Evolutionary conservation across 1,284 basidiomycete species (phyloP), one percentile per base, ranked within the genome.

Genomic region (Dichomitus squalens): DNA sequence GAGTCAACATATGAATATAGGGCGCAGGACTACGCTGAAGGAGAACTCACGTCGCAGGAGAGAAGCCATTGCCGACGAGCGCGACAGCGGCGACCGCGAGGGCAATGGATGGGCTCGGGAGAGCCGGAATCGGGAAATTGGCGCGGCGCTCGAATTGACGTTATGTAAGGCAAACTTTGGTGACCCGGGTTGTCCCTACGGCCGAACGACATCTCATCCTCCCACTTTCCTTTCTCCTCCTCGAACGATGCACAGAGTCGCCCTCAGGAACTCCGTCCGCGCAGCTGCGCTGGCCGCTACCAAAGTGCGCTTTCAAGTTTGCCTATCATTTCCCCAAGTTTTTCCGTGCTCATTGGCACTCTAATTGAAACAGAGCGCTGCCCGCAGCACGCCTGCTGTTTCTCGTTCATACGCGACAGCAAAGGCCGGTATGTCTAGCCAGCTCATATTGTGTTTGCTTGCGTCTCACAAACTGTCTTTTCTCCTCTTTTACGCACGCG

Each of bases 351-450:
- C 53, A 61, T 60, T 57, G 39, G 59, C 58, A 61, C 60, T 60
- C 61, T 70, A 73, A 71, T 67, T 65, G 67, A 49, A 4, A 16
- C 68, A 84, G 81, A 80, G 78, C 75, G 74, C 78, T 60, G 64
- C 66, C 66, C 72, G 74, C 68, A 75, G 73, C 68, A 73, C 79
- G 70, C 78, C 81, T 66, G 69, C 80, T 68, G 76, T 84, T 59
- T 78, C 87, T 73, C 92, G 92, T 74, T 83, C 90, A 67, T 98
- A 98, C 83, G 96, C 96, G 71, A 96, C 96, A 70, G 95, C 95
- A 74, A 99, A 99, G 84, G 89, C 96, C 77, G 92, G 95, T 96
- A 71, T 67, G 90, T 84, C 20, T 38, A 52, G 53, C 27, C 31
- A 44, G 7, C 23, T 49, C 46, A 58, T 35, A 35, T 38, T 49